Evolutionary conservation across 1,139 yeast species (phyloP), one percentile per base, ranked within the genome.

Genomic region (Lodderomyces metapsilosis): DNA sequence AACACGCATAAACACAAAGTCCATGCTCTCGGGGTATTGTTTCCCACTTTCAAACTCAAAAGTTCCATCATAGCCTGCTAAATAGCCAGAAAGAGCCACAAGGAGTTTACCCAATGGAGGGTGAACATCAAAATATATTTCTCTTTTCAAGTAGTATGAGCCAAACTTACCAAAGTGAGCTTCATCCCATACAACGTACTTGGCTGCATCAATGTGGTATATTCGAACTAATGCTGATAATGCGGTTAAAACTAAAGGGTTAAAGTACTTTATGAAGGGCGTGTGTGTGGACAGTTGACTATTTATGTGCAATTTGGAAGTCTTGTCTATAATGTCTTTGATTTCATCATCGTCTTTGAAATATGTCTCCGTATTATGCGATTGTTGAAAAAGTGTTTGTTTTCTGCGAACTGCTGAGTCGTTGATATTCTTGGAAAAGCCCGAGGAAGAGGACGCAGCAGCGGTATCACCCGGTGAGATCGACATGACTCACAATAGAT

Each of bases 151-250:
- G 55, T 84, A 84, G 49, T 78, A 69, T 2, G 83, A 74, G 4
- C 84, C 86, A 56, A 80, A 80, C 52, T 80, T 78, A 11, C 84
- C 85, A 64, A 86, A 86, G 68, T 88, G 96, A 7, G 96, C 96
- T 59, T 88, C 96, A 64, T 91, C 98, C 99, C 99, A 92, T 7
- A 89, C 83, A 9, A 94, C 97, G 32, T 70, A 64, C 41, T 76
- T 65, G 31, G 85, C 71, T 23, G 67, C 71, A 43, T 82, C 86
- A 41, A 92, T 85, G 27, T 73, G 71, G 53, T 83, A 78, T 36
- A 88, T 70, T 42, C 98, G 76, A 9, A 89, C 74, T 49, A 76
- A 76, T 11, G 86, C 78, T 1, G 95, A 81, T 2, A 84, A 37
- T 0, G 71, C 62, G 0, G 94, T 84, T 32, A 72, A 57, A 2